Conservation (phyloP, 108 stramenopile species). For the Nitzschia sp. region DNA sequence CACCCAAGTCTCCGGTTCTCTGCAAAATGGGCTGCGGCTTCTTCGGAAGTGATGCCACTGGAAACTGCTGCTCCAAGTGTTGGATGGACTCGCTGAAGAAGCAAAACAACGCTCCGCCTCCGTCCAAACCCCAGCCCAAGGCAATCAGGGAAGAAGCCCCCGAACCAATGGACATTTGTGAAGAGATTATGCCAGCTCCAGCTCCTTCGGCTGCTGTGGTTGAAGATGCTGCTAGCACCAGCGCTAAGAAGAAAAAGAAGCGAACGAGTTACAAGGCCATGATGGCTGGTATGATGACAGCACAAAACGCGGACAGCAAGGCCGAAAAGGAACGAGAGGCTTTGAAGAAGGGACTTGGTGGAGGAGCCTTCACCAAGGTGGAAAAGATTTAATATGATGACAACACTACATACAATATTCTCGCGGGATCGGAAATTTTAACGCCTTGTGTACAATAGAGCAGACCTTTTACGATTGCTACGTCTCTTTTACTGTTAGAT, state of each 20-base stretch:
- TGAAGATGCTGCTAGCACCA: constrained; percentile 20
- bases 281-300: constrained; percentile 63
- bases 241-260: constrained; percentile 81
- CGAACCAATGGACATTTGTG: constrained; percentile 4
- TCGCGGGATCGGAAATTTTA: too few species aligned
- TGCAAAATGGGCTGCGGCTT: constrained; percentile 81
- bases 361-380: constrained; percentile 72
- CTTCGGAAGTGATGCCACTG: constrained; percentile 79
- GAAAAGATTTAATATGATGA: constrained; percentile 78
- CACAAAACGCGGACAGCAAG: constrained; percentile 26
- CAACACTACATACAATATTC: too few species aligned
- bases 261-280: constrained; percentile 76
- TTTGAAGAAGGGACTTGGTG: constrained; percentile 56
- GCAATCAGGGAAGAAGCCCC: neutral
- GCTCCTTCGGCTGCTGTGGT: neutral
- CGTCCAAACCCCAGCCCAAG: constrained; percentile 10
- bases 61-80: constrained; percentile 82
- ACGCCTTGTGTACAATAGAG: too few species aligned
- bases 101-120: neutral
- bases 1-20: constrained; percentile 22
- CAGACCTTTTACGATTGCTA: too few species aligned
- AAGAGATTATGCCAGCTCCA: constrained; percentile 1
- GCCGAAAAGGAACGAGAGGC: constrained; percentile 55
- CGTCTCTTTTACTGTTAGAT: too few species aligned
- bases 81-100: constrained; percentile 51